These are phyloP conservation scores for Apiotrichum siamense DNA, from an alignment of 1,284 basidiomycete species.

Conservation along the genomic window DNA sequence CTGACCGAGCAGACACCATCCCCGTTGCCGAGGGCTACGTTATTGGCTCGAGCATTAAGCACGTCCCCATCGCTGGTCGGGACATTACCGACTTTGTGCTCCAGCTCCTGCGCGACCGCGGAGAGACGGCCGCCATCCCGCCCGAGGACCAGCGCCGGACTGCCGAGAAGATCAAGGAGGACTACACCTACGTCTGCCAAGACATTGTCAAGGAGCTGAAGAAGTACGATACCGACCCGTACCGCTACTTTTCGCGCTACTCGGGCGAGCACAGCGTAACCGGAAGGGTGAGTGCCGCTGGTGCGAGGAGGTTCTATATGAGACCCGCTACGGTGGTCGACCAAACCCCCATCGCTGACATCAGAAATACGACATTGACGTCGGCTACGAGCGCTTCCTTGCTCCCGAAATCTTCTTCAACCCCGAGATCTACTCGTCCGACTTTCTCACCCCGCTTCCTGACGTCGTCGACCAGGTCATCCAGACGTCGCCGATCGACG, in stretches of 20 bases:
- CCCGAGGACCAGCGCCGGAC: conserved; percentile 94
- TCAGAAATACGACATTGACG: conserved; percentile 83
- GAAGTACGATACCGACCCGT: conserved; percentile 94
- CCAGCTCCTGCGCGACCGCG: conserved; percentile 90
- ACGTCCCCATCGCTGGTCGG: conserved; percentile 95
- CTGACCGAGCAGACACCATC: conserved; percentile 44
- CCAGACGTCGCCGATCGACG: conserved; percentile 92
- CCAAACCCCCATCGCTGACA: too few relatives aligned
- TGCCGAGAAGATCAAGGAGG: conserved; percentile 94
- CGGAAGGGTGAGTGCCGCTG: conserved; percentile 70
- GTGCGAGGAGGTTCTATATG: too few relatives aligned
- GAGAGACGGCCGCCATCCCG: conserved; percentile 81
- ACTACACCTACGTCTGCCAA: conserved; percentile 97
- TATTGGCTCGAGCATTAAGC: conserved; percentile 98
- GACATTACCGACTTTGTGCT: conserved; percentile 98
- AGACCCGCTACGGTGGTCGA: too few relatives aligned
- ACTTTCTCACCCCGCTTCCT: conserved; percentile 95
- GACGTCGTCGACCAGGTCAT: conserved; percentile 96
- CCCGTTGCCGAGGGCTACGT: conserved; percentile 85
- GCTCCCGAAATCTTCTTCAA: conserved; percentile 99
- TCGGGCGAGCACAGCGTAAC: conserved; percentile 92
- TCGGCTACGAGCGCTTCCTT: conserved; percentile 98
- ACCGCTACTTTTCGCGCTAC: conserved; percentile 92
- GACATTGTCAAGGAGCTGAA: conserved; percentile 99
- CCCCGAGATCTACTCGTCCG: conserved; percentile 95